phyloP scores from a whole-genome alignment of 2,329 filamentous ascomycete genomes.

The Anisogramma anomala region DNA sequence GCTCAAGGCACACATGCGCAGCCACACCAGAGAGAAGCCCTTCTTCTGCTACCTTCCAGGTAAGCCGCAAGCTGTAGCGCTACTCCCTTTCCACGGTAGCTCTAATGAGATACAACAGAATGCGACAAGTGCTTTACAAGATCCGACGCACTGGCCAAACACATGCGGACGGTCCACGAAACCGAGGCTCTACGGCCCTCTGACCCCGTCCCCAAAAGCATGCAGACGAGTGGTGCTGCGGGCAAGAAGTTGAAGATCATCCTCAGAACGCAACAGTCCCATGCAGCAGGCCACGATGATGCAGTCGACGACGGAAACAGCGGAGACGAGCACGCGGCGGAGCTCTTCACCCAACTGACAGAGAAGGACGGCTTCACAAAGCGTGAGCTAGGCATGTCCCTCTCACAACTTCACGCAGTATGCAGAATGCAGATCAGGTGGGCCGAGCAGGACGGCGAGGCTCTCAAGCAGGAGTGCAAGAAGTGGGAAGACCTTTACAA shows the following conservation, averaged over 20 bases:
- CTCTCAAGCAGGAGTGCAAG: constrained; percentile 53
- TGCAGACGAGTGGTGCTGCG: constrained; percentile 35
- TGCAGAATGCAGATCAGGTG: constrained; percentile 62
- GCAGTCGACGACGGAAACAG: constrained; percentile 35
- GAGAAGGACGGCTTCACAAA: constrained; percentile 51
- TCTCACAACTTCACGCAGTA: constrained; percentile 52
- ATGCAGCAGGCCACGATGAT: constrained; percentile 45
- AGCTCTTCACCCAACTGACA: constrained; percentile 44
- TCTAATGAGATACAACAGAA: constrained; percentile 42
- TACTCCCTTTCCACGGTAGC: neutral
- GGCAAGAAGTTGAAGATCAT: constrained; percentile 48
- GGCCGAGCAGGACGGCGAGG: constrained; percentile 56
- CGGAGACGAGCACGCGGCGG: constrained; percentile 43
- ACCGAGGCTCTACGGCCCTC: constrained; percentile 81
- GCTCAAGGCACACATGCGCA: constrained; percentile 92
- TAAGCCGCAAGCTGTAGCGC: constrained; percentile 29
- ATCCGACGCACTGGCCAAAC: constrained; percentile 90
- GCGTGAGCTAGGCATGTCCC: constrained; percentile 50
- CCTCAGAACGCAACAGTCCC: constrained; percentile 48
- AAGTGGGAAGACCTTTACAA: constrained; percentile 54
- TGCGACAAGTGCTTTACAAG: constrained; percentile 94
- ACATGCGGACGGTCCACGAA: constrained; percentile 98
- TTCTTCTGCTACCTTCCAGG: constrained; percentile 94
- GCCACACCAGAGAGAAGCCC: constrained; percentile 94
- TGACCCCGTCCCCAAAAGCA: constrained; percentile 61